Conservation (phyloP, 2,329 filamentous ascomycete species). For the Calonectria naviculata region DNA sequence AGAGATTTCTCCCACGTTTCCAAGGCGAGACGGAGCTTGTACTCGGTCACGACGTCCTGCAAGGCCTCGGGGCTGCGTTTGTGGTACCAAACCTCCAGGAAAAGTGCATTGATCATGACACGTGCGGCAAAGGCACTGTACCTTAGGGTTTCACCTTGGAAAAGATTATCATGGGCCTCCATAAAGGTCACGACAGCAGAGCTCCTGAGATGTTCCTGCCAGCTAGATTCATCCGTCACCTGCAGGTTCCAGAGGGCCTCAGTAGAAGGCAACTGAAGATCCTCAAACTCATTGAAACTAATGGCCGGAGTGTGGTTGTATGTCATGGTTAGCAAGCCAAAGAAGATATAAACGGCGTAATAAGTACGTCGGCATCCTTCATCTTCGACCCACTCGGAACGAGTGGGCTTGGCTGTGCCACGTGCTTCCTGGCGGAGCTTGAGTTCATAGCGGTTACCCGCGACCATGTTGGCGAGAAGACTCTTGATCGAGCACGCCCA, state of each 20-base stretch:
- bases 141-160: slow-evolving; percentile 88
- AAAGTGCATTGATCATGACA: slow-evolving; percentile 98
- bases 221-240: slow-evolving; percentile 80
- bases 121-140: slow-evolving; percentile 98
- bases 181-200: slow-evolving; percentile 87
- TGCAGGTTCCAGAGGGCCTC: slow-evolving; percentile 95
- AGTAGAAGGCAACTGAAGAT: slow-evolving; percentile 89
- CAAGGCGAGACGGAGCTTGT: slow-evolving; percentile 93
- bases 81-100: slow-evolving; percentile 98
- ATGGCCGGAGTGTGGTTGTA: slow-evolving; percentile 99
- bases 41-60: slow-evolving; percentile 97
- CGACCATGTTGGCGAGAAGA: slow-evolving; percentile 97
- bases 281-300: slow-evolving; percentile 98
- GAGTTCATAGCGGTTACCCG: slow-evolving; percentile 94
- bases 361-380: slow-evolving; percentile 97
- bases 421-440: slow-evolving; percentile 93
- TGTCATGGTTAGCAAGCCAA: slow-evolving; percentile 91
- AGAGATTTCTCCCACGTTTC: slow-evolving; percentile 99
- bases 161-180: slow-evolving; percentile 93
- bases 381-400: slow-evolving; percentile 95
- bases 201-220: slow-evolving; percentile 80
- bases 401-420: slow-evolving; percentile 78
- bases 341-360: slow-evolving; percentile 99
- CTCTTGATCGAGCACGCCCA: slow-evolving; percentile 99
- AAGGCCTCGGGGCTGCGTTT: slow-evolving; percentile 98